phyloP scores from a whole-genome alignment of 345 rosid genomes.

The Cardiospermum halicacabum region DNA sequence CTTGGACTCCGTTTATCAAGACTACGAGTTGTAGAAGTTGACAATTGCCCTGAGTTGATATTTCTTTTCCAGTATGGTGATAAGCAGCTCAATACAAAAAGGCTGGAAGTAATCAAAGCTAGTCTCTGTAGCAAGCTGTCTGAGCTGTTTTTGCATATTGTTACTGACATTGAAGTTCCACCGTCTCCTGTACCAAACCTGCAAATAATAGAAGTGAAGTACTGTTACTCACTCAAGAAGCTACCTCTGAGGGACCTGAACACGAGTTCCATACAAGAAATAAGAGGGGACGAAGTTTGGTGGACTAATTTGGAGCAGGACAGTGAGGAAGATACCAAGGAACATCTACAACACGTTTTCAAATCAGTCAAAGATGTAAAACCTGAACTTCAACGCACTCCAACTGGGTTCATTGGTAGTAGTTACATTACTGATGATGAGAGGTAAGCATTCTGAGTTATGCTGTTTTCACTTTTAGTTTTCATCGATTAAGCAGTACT shows the following conservation, averaged over 20 bases:
- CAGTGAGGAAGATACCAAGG: background rate
- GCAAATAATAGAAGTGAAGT: background rate
- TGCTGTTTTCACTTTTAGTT: no score
- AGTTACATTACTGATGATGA: no score
- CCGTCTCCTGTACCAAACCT: background rate
- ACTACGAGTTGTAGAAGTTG: background rate
- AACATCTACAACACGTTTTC: slow-evolving; percentile 1
- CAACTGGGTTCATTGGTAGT: no score
- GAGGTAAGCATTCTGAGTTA: no score
- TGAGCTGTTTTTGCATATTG: background rate
- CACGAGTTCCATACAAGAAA: background rate
- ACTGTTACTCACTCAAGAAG: background rate
- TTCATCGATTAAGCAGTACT: no score
- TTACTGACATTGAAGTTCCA: background rate
- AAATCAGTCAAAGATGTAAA: background rate
- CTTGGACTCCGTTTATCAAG: background rate
- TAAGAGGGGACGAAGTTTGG: background rate
- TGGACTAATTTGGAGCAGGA: background rate
- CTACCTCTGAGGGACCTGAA: background rate
- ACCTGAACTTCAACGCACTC: no score
- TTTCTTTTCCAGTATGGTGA: background rate
- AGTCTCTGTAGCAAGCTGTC: background rate
- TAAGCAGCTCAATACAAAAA: background rate
- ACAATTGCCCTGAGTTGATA: background rate
- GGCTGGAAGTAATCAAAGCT: background rate